phyloP scores from a whole-genome alignment of 1,284 basidiomycete species.

The Phellopilus nigrolimitatus region DNA sequence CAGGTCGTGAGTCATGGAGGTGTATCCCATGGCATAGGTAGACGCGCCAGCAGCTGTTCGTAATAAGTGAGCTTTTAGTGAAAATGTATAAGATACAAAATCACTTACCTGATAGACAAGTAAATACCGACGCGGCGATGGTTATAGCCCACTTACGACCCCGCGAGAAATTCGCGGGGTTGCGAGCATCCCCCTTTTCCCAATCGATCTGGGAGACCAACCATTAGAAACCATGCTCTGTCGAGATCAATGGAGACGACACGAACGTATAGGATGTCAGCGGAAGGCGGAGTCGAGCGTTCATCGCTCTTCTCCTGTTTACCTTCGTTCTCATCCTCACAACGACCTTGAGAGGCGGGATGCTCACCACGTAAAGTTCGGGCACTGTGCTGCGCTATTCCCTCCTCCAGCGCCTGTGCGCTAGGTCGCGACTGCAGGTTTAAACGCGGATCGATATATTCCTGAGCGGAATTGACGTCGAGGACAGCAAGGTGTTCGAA shows the following conservation, averaged over 20 bases:
- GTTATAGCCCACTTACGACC: constrained; percentile 57
- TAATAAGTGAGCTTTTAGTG: not conserved
- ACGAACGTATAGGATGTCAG: not conserved
- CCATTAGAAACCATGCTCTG: not conserved
- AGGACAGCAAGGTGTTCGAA: no score
- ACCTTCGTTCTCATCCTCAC: not conserved
- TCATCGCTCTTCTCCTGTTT: not conserved
- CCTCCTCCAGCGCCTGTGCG: no score
- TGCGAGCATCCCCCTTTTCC: constrained; percentile 42
- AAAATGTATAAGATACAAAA: not conserved
- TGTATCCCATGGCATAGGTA: no score
- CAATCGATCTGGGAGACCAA: constrained; percentile 49
- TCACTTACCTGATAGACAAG: not conserved
- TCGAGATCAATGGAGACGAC: no score
- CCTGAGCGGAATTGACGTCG: no score
- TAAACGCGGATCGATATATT: no score
- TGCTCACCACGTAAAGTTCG: not conserved
- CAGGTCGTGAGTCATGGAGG: no score
- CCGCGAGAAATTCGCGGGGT: constrained; percentile 49
- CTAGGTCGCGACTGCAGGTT: no score
- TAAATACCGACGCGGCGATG: constrained; percentile 35
- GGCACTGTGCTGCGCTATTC: not conserved
- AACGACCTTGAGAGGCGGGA: not conserved
- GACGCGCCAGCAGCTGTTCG: not conserved
- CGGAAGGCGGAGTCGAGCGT: not conserved